Evolutionary conservation across 75 land plant species (phyloP), one percentile per base, ranked within the genome.

Genomic region (Cryptomeria japonica): DNA sequence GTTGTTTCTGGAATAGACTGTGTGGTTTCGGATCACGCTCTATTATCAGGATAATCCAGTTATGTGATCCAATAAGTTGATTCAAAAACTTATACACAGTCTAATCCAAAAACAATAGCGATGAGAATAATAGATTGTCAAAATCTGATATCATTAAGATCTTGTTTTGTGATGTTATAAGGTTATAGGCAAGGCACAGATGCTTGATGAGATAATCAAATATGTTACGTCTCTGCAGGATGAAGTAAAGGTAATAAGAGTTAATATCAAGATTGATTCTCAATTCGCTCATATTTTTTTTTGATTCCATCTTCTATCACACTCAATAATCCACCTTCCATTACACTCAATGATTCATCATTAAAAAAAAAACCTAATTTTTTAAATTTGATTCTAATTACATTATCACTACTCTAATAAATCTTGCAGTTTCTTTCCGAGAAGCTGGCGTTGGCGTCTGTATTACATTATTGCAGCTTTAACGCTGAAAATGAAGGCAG

Each of bases 371-470:
- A 44, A 0, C 5, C 46, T 44, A 44, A 44, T 44, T 44, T 13
- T 16, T 39, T 0, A n/a, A 28, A n/a, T 79, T n/a, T n/a, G 11
- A 12, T 11, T 51, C 53, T 51, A 51, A 51, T 51, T 51, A 51
- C 2, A 51, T 51, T 51, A 15, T 49, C 90, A 31, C 38, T 28
- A 15, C 22, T 86, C 18, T 4, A 11, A 41, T 42, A 53, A 7
- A 75, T 61, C 51, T 85, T 89, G 16, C 92, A 96, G 98, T 94
- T 94, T 89, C 88, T 96, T 31, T 96, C 96, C 11, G 95, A 94
- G 97, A 96, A 96, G 86, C 93, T 96, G 56, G 94, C 98, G 1
- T 92, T 97, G 53, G 53, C 16, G 96, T 96, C 11, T 90, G 8
- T 25, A 64, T 64, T 94, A 89, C 95, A 94, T 16, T 83, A 89